These are phyloP conservation scores for Penicillium longicatenatum DNA, from an alignment of 495 filamentous ascomycete species.

Conservation along the genomic window DNA sequence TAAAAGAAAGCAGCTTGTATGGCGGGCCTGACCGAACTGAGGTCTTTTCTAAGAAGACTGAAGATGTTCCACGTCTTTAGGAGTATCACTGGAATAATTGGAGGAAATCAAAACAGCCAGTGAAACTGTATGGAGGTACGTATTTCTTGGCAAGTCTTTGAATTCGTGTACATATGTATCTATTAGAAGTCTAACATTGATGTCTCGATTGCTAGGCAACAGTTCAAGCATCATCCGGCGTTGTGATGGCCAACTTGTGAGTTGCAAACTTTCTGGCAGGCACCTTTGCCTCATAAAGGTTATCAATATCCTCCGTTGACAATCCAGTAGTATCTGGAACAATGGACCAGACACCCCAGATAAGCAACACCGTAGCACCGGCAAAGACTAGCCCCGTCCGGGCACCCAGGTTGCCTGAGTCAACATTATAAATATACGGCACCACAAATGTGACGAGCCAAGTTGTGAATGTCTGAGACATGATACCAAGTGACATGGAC, in stretches of 20 bases:
- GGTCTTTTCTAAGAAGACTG: too few relatives aligned
- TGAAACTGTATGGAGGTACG: too few relatives aligned
- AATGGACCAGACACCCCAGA: slow-evolving; percentile 12
- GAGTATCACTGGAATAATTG: too few relatives aligned
- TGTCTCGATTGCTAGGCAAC: neutral
- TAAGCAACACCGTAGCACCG: slow-evolving; percentile 14
- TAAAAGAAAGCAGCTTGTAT: too few relatives aligned
- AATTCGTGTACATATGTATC: neutral
- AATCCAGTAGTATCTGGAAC: slow-evolving; percentile 20
- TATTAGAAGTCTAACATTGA: neutral
- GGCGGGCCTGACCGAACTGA: too few relatives aligned
- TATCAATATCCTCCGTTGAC: slow-evolving; percentile 20
- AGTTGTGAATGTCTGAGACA: slow-evolving; percentile 13
- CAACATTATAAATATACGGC: slow-evolving; percentile 24
- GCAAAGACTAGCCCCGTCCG: slow-evolving; percentile 20
- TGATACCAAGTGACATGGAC: slow-evolving; percentile 19
- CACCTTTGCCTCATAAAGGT: slow-evolving; percentile 21
- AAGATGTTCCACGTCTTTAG: too few relatives aligned
- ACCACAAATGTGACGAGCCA: slow-evolving; percentile 20
- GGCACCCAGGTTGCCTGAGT: slow-evolving; percentile 20
- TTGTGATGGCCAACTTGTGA: slow-evolving; percentile 2
- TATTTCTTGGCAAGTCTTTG: too few relatives aligned
- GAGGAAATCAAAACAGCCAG: too few relatives aligned
- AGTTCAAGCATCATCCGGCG: neutral
- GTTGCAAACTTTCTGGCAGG: slow-evolving; percentile 11